A percentile compares a stretch with the other conserved stretches of the same genome.
These are phyloP conservation scores for Verticillium zaregamsianum DNA, from an alignment of 2,329 filamentous ascomycete species.

Conservation along the genomic window DNA sequence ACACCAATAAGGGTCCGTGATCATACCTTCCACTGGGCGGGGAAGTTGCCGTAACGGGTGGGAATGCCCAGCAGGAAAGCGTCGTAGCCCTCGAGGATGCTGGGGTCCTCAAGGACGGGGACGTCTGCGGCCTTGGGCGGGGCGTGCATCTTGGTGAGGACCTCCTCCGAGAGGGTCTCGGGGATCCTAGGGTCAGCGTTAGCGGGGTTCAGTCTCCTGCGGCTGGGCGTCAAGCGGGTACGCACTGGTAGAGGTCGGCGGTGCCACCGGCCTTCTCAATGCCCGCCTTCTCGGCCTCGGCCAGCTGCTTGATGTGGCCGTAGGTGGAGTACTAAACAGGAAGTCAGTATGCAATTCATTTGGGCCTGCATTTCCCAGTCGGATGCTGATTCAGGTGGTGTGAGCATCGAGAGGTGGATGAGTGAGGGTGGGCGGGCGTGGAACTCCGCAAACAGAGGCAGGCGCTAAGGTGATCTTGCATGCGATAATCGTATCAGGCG, in stretches of 20 bases:
- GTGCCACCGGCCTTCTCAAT: slow-evolving; percentile 82
- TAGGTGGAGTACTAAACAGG: slow-evolving; percentile 80
- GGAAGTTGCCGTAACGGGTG: slow-evolving; percentile 95
- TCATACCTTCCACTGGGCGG: slow-evolving; percentile 78
- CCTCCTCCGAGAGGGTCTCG: slow-evolving; percentile 82
- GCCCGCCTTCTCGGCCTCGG: slow-evolving; percentile 86
- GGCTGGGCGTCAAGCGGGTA: slow-evolving; percentile 4
- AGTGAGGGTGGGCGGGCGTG: not conserved
- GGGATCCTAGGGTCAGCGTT: slow-evolving; percentile 49
- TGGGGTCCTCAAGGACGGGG: slow-evolving; percentile 55
- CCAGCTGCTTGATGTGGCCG: slow-evolving; percentile 81
- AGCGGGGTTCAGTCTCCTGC: not conserved
- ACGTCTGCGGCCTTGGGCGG: slow-evolving; percentile 68
- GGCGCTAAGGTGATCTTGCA: not conserved
- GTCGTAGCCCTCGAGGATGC: slow-evolving; percentile 66
- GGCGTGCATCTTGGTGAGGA: slow-evolving; percentile 88
- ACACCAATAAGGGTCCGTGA: slow-evolving; percentile 14
- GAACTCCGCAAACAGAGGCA: not conserved
- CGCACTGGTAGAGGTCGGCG: slow-evolving; percentile 78
- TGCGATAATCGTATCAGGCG: not conserved
- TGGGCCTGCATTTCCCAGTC: not conserved
- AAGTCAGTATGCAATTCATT: not conserved
- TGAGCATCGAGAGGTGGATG: not conserved
- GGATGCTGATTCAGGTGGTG: not conserved
- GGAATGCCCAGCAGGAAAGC: slow-evolving; percentile 91